Evolutionary conservation across 2,329 filamentous ascomycete genomes (phyloP).

Genomic region (Clonostachys byssicola): DNA sequence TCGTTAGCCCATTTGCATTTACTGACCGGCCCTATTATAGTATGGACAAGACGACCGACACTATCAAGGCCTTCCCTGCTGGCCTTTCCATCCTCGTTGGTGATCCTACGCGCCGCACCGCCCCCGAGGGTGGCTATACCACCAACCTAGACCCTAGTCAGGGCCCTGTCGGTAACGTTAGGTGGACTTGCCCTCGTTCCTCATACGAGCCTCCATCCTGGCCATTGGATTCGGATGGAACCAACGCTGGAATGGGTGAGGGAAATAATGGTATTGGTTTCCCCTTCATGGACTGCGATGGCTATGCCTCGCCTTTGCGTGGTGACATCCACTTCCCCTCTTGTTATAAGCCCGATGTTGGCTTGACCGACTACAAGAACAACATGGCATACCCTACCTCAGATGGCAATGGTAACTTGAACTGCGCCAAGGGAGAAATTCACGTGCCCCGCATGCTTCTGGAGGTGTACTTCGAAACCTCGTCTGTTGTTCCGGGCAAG

Average conservation of each 20-base stretch:
- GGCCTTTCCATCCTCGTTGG: conserved; percentile 71
- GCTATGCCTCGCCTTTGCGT: conserved; percentile 55
- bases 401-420: conserved; percentile 36
- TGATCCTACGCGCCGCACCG: conserved; percentile 51
- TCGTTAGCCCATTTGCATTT: conserved; percentile 1
- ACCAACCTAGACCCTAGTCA: conserved; percentile 45
- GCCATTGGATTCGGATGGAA: conserved; percentile 49
- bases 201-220: conserved; percentile 45
- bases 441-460: conserved; percentile 55
- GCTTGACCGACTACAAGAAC: conserved; percentile 53
- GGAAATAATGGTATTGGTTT: conserved; percentile 60
- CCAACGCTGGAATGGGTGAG: conserved; percentile 49
- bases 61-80: conserved; percentile 64
- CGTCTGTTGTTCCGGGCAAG: conserved; percentile 10
- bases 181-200: conserved; percentile 58
- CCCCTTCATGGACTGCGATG: conserved; percentile 65
- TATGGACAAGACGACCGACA: conserved; percentile 60
- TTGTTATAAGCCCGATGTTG: conserved; percentile 65
- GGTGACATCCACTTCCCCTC: conserved; percentile 69
- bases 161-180: conserved; percentile 47
- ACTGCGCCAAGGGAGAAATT: conserved; percentile 50
- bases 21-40: conserved; percentile 15
- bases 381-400: conserved; percentile 63
- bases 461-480: conserved; percentile 59
- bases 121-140: conserved; percentile 47